Evolutionary conservation across 192 early-diverging fungal species (phyloP).

Genomic region (Gonapodya sp.): DNA sequence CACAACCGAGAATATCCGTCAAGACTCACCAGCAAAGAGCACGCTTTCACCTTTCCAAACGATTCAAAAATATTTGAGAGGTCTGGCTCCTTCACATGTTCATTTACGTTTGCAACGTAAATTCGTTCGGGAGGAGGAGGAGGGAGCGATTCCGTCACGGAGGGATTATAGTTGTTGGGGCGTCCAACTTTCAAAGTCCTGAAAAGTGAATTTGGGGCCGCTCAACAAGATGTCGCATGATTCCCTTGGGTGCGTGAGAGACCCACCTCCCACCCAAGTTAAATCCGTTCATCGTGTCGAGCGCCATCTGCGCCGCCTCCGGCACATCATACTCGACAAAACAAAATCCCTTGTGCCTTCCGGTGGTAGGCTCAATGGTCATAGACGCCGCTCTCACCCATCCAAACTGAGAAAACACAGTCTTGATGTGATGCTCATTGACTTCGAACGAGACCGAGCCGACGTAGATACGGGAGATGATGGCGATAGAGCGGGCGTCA

Average conservation of each 20-base stretch:
- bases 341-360: conserved; percentile 80
- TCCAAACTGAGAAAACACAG: conserved; percentile 71
- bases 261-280: conserved; percentile 66
- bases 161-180: conserved; percentile 69
- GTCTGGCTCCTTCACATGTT: conserved; percentile 61
- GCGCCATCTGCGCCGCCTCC: conserved; percentile 71
- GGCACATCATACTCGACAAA: conserved; percentile 85
- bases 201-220: not conserved
- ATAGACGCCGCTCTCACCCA: conserved; percentile 65
- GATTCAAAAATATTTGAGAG: conserved; percentile 70
- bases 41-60: conserved; percentile 67
- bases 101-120: conserved; percentile 78
- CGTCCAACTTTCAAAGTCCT: conserved; percentile 69
- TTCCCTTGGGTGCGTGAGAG: not conserved
- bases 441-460: conserved; percentile 81
- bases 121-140: conserved; percentile 54
- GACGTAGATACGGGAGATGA: conserved; percentile 59
- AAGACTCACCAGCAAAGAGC: conserved; percentile 51
- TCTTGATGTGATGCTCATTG: conserved; percentile 66
- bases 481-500: conserved; percentile 7
- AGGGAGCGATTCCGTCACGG: conserved; percentile 49
- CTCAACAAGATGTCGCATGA: not conserved
- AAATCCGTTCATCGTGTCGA: conserved; percentile 69
- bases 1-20: not conserved
- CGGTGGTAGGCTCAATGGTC: conserved; percentile 62